phyloP scores from a whole-genome alignment of 2,329 filamentous ascomycete species.

The Cytospora paraplurivora region DNA sequence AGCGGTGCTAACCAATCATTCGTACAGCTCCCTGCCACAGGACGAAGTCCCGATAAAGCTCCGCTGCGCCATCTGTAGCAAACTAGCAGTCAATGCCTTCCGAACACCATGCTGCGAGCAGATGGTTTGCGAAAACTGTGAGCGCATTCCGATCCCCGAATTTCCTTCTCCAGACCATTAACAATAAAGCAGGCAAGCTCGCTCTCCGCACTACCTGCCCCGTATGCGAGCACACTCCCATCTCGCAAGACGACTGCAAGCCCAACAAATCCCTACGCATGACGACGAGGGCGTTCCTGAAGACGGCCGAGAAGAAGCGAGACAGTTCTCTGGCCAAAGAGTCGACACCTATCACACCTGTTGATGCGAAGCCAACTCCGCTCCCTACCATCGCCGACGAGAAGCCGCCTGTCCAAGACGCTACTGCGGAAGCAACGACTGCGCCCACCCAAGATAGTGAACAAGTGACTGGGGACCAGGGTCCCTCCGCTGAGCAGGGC shows the following conservation, averaged over 20 bases:
- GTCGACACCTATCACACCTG: slow-evolving; percentile 43
- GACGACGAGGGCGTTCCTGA: slow-evolving; percentile 87
- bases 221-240: slow-evolving; percentile 87
- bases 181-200: slow-evolving; percentile 65
- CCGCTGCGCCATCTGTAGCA: slow-evolving; percentile 90
- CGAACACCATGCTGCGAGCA: slow-evolving; percentile 94
- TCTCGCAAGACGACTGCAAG: slow-evolving; percentile 83
- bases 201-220: slow-evolving; percentile 80
- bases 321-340: slow-evolving; percentile 63
- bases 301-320: slow-evolving; percentile 87
- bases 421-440: slow-evolving; percentile 1
- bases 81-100: slow-evolving; percentile 86
- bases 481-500: slow-evolving; percentile 15
- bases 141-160: slow-evolving; percentile 3
- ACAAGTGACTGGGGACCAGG: slow-evolving; percentile 13
- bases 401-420: slow-evolving; percentile 10
- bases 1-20: slow-evolving; percentile 25
- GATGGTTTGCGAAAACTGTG: slow-evolving; percentile 89
- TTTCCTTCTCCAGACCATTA: slow-evolving; percentile 15
- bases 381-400: slow-evolving; percentile 32
- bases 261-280: slow-evolving; percentile 89
- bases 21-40: slow-evolving; percentile 68
- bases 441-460: slow-evolving; percentile 12
- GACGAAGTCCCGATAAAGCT: slow-evolving; percentile 96
- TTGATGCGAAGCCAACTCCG: slow-evolving; percentile 44